These are phyloP conservation scores for Ajuga chamaepitys DNA, from an alignment of 257 asterid genomes.

Conservation along the genomic window DNA sequence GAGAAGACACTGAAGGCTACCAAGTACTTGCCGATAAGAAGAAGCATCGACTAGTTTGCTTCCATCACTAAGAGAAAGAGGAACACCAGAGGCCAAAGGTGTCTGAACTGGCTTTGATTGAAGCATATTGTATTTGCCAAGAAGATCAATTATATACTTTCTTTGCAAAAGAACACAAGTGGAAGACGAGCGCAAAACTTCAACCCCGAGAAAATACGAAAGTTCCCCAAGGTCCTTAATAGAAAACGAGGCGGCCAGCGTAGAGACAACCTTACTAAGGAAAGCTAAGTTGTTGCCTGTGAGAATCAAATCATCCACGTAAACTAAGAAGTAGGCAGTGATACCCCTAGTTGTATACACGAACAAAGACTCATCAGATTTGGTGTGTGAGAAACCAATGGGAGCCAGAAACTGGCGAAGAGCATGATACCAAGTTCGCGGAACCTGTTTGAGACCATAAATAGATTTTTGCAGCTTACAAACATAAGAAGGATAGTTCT, in stretches of 20 bases:
- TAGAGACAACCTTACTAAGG: no score
- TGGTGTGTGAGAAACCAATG: background rate
- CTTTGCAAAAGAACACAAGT: no score
- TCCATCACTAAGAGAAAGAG: no score
- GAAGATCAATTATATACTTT: no score
- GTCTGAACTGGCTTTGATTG: no score
- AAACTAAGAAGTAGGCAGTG: background rate
- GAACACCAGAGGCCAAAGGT: no score
- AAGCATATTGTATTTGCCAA: no score
- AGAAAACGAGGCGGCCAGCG: background rate
- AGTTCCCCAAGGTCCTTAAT: background rate
- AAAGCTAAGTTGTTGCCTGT: background rate
- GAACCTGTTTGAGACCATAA: background rate
- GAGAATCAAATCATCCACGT: background rate
- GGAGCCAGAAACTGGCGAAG: background rate
- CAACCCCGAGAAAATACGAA: background rate
- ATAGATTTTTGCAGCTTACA: background rate
- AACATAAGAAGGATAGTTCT: background rate
- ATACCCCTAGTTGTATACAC: no score
- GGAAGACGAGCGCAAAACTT: no score
- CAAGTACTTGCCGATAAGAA: no score
- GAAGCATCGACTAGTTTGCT: no score
- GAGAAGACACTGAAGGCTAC: no score
- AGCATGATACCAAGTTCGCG: background rate
- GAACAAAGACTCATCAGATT: background rate